A percentile compares a stretch with the other conserved stretches of the same genome.
phyloP scores from a whole-genome alignment of 805 yeast species.

The Wickerhamiella shivajii region DNA sequence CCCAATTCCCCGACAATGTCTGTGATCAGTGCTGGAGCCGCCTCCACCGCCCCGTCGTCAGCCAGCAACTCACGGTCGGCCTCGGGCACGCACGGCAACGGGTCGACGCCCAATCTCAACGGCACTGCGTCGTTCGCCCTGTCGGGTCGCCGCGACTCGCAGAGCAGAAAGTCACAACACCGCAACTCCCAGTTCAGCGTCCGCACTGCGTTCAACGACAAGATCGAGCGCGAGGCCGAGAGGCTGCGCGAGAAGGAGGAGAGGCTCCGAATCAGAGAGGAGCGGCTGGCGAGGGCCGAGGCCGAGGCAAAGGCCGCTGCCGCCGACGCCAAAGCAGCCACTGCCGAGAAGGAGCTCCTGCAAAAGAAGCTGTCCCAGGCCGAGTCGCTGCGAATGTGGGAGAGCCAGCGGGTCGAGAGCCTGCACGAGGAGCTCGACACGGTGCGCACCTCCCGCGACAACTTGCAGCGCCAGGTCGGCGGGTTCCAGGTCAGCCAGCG shows the following conservation, averaged over 20 bases:
- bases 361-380: slow-evolving; percentile 3
- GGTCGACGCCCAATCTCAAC: too few relatives aligned
- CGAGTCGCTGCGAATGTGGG: slow-evolving; percentile 8
- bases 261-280: slow-evolving; percentile 6
- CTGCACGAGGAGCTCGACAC: slow-evolving; percentile 16
- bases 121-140: too few relatives aligned
- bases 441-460: slow-evolving; percentile 17
- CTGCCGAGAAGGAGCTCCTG: slow-evolving; percentile 9
- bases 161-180: too few relatives aligned
- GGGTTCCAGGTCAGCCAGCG: slow-evolving; percentile 19
- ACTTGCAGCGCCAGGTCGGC: slow-evolving; percentile 21
- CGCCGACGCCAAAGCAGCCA: slow-evolving; percentile 9
- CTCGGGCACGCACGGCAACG: too few relatives aligned
- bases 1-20: too few relatives aligned
- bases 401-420: slow-evolving; percentile 9
- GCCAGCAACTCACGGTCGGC: slow-evolving; percentile 4
- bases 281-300: slow-evolving; percentile 9
- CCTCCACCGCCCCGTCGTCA: slow-evolving; percentile 1
- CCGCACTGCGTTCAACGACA: too few relatives aligned
- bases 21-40: neutral
- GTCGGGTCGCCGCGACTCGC: too few relatives aligned
- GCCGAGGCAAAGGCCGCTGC: slow-evolving; percentile 10
- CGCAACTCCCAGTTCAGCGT: slow-evolving; percentile 1
- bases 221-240: slow-evolving; percentile 11
- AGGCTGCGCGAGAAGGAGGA: slow-evolving; percentile 9